Conservation (phyloP, 257 asterid species). For the Dorcoceras hygrometricum region DNA sequence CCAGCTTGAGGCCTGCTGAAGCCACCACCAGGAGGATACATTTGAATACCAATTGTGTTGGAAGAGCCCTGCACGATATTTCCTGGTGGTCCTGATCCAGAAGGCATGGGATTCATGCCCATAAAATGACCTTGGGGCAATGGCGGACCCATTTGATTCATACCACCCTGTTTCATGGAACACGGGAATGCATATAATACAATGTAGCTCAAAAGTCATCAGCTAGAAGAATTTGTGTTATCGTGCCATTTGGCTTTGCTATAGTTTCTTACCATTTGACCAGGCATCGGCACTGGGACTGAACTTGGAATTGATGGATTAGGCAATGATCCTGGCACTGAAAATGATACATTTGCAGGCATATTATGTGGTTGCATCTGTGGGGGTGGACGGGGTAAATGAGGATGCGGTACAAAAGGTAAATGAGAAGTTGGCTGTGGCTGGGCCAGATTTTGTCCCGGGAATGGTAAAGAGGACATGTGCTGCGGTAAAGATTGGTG, state of each 20-base stretch:
- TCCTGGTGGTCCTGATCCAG: conserved; percentile 74
- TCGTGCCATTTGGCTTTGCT: neutral
- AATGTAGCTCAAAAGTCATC: conserved; percentile 21
- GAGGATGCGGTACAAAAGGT: conserved; percentile 74
- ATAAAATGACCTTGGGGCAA: conserved; percentile 79
- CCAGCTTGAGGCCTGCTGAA: conserved; percentile 79
- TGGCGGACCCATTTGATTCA: conserved; percentile 82
- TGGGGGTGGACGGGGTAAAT: conserved; percentile 75
- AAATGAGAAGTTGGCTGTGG: conserved; percentile 67
- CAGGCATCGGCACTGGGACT: conserved; percentile 43
- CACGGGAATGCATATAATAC: conserved; percentile 18
- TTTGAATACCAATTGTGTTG: conserved; percentile 42
- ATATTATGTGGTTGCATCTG: conserved; percentile 62
- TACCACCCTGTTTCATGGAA: conserved; percentile 63
- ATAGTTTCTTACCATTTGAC: conserved; percentile 59
- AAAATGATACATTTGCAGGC: conserved; percentile 50
- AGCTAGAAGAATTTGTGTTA: conserved; percentile 9
- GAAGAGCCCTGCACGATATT: conserved; percentile 25
- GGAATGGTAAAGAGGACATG: conserved; percentile 57
- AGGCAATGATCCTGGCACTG: conserved; percentile 63
- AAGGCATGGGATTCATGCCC: conserved; percentile 65
- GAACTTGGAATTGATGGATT: conserved; percentile 5
- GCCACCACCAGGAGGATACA: conserved; percentile 78
- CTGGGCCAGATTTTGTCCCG: conserved; percentile 61
- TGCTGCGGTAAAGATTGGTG: conserved; percentile 61